Evolutionary conservation across 495 filamentous ascomycete genomes (phyloP), one percentile per base, ranked within the genome.

Genomic region (Parathielavia appendiculata): DNA sequence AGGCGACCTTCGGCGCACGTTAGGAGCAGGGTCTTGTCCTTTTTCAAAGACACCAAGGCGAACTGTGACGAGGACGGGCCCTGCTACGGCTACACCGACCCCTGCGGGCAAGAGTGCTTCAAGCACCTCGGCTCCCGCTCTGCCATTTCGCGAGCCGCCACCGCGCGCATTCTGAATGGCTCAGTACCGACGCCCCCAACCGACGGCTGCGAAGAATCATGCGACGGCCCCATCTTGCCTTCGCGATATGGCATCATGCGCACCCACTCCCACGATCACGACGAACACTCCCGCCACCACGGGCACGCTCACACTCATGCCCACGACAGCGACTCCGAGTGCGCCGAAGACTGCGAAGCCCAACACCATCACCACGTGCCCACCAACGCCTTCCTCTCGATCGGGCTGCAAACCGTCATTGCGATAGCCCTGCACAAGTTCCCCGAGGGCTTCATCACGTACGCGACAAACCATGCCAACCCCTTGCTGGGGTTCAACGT

Each of bases 371-470:
- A 98, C 70, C 93, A 98, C 64, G 93, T 97, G n/a, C 89, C 92
- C 0, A 84, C 88, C 51, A 98, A 98, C 72, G 89, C 89, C 22
- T 97, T 96, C 68, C 78, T 97, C 47, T 88, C 88, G 46, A 92
- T 97, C 56, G 91, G 92, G 14, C 80, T 97, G 6, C 93, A 97
- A 71, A 97, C 92, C 0, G 89, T 88, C 10, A 83, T 96, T 50
- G 95, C 93, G 44, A 97, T 98, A 65, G 90, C 93, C 10, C 75
- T 98, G 1, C 93, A 98, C 75, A 98, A 98, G 69, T 86, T 97
- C 19, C 93, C 95, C 5, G 93, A 98, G 73, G 93, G 93, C 30
- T 97, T 98, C 73, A 97, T 98, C 57, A 98, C 95, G 32, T 98
- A 93, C 70, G 92, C 93, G 10, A 97, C 93, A 13, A 98, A 97